Percentiles rank a stretch among this genome's conserved stretches.
These are phyloP conservation scores for Hebeloma cylindrosporum DNA, from an alignment of 768 basidiomycete species.

Conservation along the genomic window DNA sequence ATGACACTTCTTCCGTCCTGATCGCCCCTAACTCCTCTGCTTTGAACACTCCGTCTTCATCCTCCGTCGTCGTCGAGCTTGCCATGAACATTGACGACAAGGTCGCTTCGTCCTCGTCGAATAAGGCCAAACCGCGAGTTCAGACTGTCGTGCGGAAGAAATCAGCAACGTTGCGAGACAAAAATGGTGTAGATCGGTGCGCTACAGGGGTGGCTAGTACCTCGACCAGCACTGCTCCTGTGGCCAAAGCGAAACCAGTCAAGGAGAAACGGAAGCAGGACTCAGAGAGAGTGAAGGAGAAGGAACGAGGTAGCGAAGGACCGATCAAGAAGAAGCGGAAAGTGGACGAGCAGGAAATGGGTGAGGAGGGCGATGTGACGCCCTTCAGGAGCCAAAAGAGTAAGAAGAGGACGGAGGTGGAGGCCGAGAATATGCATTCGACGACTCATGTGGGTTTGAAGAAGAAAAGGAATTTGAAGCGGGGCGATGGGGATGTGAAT, in stretches of 20 bases:
- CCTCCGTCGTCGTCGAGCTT: background rate
- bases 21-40: background rate
- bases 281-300: too few relatives aligned
- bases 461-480: constrained; percentile 25
- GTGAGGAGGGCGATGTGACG: constrained; percentile 12
- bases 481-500: background rate
- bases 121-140: background rate
- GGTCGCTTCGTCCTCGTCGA: background rate
- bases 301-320: constrained; percentile 8
- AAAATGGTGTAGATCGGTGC: constrained; percentile 3
- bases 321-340: constrained; percentile 28
- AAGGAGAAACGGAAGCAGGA: too few relatives aligned
- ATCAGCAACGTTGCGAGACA: constrained; percentile 10
- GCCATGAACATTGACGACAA: too few relatives aligned
- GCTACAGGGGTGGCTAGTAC: background rate
- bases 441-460: background rate
- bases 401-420: constrained; percentile 13
- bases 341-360: constrained; percentile 16
- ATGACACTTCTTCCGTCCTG: background rate
- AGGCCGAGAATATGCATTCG: constrained; percentile 12
- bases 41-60: background rate
- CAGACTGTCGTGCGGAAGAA: background rate
- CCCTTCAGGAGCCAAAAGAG: constrained; percentile 14
- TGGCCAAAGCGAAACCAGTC: too few relatives aligned
- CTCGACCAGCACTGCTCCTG: too few relatives aligned